Base-by-base conservation (phyloP, 164 flowering plant species). In the Umbellularia californica region DNA sequence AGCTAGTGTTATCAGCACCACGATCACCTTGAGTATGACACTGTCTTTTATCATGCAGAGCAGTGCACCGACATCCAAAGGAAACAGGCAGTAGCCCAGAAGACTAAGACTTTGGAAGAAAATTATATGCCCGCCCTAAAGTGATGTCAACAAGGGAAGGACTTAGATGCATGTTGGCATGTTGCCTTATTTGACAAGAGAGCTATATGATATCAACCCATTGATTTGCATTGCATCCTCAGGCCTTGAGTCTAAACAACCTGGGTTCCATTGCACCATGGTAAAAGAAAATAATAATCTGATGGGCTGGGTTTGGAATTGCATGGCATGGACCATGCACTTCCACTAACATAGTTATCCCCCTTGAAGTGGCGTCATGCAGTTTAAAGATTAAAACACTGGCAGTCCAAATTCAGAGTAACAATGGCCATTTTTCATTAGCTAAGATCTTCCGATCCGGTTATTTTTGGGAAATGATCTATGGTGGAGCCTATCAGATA, bases 71-170 rank as follows among this genome's bases (percentile, higher is more conserved):
- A 92, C 71, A 55, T 89, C 97, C 68, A 95, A 85, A 66, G 98
- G 98, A 77, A 95, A 93, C 58, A 95, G 85, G 81, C 98, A 95
- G 78, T 95, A 95, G 47, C 98, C 98, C 60, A 95, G 86, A 72
- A 95, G 95, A 74, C 98, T 95, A 67, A 95, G 86, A 77, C 97
- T 91, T 77, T 95, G 98, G 86, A 95, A 95, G 88, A 95, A 93
- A 52, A 91, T 95, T 74, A 95, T 95, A 68, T 90, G 97, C 58
- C 98, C 98, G 71, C 98, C 98, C 98, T 95, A 87, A 17, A 74
- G 76, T 35, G 68, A 72, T 25, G 69, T 17, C 25, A 69, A 50
- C 52, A 1, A 51, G 55, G 17, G 47, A 41, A 41, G 11, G 47
- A 41, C 47, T 41, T 41, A 41, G 47, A 41, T 41, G 10, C 0